A percentile compares a stretch with the other conserved stretches of the same genome.
Evolutionary conservation across 1,284 basidiomycete species (phyloP).

Genomic region (Apiotrichum porosum): DNA sequence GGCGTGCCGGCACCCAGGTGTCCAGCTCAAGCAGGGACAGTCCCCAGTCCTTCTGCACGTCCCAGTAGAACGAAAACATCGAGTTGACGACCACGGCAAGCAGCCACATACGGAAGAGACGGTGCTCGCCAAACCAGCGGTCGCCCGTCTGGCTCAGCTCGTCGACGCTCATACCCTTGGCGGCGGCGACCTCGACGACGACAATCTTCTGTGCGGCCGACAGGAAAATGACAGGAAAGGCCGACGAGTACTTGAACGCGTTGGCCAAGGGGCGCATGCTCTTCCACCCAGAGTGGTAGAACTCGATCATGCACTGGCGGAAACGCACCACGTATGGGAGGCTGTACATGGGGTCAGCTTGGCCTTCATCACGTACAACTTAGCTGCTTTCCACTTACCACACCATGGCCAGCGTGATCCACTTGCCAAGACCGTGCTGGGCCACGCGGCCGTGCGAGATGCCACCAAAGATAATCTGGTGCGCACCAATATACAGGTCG

Average conservation of each 20-base stretch:
- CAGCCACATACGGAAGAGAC: constrained; percentile 79
- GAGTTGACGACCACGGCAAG: constrained; percentile 82
- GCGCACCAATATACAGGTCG: constrained; percentile 82
- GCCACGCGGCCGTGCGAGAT: constrained; percentile 63
- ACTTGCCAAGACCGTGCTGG: constrained; percentile 61
- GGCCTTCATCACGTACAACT: no score
- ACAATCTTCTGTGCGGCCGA: constrained; percentile 78
- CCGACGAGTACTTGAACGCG: constrained; percentile 91
- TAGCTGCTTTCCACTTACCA: constrained; percentile 63
- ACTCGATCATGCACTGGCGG: constrained; percentile 88
- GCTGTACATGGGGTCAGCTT: constrained; percentile 51
- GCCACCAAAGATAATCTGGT: constrained; percentile 64
- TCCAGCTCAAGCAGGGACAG: constrained; percentile 63
- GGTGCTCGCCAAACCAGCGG: constrained; percentile 70
- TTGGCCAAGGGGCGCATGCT: constrained; percentile 78
- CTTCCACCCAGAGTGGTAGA: constrained; percentile 61
- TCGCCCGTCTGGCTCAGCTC: constrained; percentile 47
- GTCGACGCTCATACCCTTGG: constrained; percentile 51
- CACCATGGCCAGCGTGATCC: constrained; percentile 77
- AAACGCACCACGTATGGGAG: constrained; percentile 87
- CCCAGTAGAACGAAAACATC: constrained; percentile 98
- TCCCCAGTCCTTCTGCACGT: constrained; percentile 97
- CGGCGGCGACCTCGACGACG: constrained; percentile 55
- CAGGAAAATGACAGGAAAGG: constrained; percentile 95
- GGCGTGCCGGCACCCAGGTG: constrained; percentile 35